Conservation (phyloP, 1,284 basidiomycete species). For the Leccinum cinnamomeum region DNA sequence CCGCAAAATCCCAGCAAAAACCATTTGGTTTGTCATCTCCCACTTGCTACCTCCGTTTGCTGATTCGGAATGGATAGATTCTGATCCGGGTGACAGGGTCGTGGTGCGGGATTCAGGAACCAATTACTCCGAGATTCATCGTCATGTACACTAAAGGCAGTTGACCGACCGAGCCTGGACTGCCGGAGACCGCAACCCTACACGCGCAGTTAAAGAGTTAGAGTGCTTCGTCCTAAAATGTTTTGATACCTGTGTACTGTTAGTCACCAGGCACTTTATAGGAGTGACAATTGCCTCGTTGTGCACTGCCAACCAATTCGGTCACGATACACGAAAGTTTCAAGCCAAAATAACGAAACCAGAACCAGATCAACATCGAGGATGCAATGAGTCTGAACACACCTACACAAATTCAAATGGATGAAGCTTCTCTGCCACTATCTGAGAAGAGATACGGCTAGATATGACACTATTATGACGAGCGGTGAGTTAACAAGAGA, state of each 20-base stretch:
- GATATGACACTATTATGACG: slow-evolving; percentile 10
- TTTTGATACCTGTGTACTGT: slow-evolving; percentile 24
- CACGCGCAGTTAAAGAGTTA: slow-evolving; percentile 28
- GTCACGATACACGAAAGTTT: slow-evolving; percentile 21
- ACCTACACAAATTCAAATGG: slow-evolving; percentile 29
- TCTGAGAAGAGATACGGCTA: slow-evolving; percentile 20
- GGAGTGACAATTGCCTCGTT: slow-evolving; percentile 25
- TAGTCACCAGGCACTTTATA: slow-evolving; percentile 20
- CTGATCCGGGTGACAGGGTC: slow-evolving; percentile 31
- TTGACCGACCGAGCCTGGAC: slow-evolving; percentile 25
- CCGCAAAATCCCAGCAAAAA: slow-evolving; percentile 33
- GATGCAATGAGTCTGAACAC: slow-evolving; percentile 28
- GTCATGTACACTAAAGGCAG: slow-evolving; percentile 36
- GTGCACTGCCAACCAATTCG: slow-evolving; percentile 25
- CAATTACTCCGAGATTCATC: slow-evolving; percentile 35
- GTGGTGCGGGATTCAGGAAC: slow-evolving; percentile 37
- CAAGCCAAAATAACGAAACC: slow-evolving; percentile 7
- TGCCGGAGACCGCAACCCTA: slow-evolving; percentile 11
- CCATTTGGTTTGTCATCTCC: slow-evolving; percentile 32
- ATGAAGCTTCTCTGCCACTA: slow-evolving; percentile 26
- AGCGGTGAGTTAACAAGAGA: not conserved
- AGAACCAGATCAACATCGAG: slow-evolving; percentile 21
- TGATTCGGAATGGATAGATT: slow-evolving; percentile 31
- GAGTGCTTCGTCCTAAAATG: slow-evolving; percentile 18
- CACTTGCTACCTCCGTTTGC: slow-evolving; percentile 27